phyloP scores from a whole-genome alignment of 768 basidiomycete species.

The Boletus coccyginus region DNA sequence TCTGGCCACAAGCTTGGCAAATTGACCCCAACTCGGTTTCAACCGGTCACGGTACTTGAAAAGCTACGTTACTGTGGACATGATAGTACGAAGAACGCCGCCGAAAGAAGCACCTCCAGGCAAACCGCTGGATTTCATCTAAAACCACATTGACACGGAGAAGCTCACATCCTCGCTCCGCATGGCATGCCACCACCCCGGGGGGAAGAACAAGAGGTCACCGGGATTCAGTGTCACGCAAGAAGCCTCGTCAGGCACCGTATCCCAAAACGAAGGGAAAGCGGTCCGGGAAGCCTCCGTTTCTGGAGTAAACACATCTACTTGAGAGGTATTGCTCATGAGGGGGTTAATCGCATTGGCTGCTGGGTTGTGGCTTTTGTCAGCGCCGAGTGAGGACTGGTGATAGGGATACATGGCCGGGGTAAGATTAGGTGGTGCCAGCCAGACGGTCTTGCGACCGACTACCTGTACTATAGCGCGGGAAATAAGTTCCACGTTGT shows the following conservation, averaged over 20 bases:
- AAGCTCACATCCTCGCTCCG: conserved; percentile 78
- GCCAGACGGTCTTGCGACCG: conserved; percentile 88
- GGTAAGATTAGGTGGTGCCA: conserved; percentile 67
- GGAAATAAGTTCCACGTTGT: conserved; percentile 4
- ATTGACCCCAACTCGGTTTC: conserved; percentile 25
- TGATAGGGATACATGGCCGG: conserved; percentile 59
- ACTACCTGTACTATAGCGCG: conserved; percentile 71
- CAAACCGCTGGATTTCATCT: conserved; percentile 29
- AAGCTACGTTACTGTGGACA: too few relatives aligned
- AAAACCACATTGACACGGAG: conserved; percentile 93
- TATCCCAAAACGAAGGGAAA: conserved; percentile 52
- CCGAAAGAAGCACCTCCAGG: conserved; percentile 17
- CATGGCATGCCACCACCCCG: conserved; percentile 95
- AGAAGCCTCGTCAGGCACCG: conserved; percentile 59
- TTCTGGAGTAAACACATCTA: conserved; percentile 66
- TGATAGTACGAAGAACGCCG: too few relatives aligned
- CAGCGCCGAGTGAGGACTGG: conserved; percentile 11
- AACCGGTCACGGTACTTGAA: conserved; percentile 27
- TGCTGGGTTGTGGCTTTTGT: conserved; percentile 35
- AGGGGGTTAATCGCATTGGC: conserved; percentile 41
- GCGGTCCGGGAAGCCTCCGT: conserved; percentile 19
- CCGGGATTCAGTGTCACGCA: conserved; percentile 70
- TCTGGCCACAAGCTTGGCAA: conserved; percentile 12
- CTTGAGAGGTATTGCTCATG: conserved; percentile 77
- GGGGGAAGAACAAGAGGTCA: conserved; percentile 86